Evolutionary conservation across 345 rosid genomes (phyloP).

Genomic region (rapeseed (Brassica napus)): Da-Ae NC_063434.1:5663001-5663500

Average conservation of each 20-base stretch:
- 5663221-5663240: too few species aligned
- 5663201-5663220: slow-evolving; percentile 10
- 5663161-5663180: slow-evolving; percentile 24
- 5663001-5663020: too few species aligned
- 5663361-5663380: slow-evolving; percentile 78
- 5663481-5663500: neutral
- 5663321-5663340: slow-evolving; percentile 41
- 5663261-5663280: neutral
- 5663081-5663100: neutral
- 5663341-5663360: slow-evolving; percentile 57
- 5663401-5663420: slow-evolving; percentile 94
- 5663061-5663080: too few species aligned
- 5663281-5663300: neutral
- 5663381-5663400: slow-evolving; percentile 98
- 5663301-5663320: slow-evolving; percentile 8
- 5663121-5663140: slow-evolving; percentile 20
- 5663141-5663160: slow-evolving; percentile 26
- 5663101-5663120: neutral
- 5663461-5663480: too few species aligned
- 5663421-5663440: slow-evolving; percentile 61
- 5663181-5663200: neutral
- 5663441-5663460: neutral
- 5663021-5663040: too few species aligned
- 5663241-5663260: neutral
- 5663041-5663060: too few species aligned